These are phyloP conservation scores for Eutrema yunnanense DNA, from an alignment of 345 rosid species.

Conservation along the genomic window DNA sequence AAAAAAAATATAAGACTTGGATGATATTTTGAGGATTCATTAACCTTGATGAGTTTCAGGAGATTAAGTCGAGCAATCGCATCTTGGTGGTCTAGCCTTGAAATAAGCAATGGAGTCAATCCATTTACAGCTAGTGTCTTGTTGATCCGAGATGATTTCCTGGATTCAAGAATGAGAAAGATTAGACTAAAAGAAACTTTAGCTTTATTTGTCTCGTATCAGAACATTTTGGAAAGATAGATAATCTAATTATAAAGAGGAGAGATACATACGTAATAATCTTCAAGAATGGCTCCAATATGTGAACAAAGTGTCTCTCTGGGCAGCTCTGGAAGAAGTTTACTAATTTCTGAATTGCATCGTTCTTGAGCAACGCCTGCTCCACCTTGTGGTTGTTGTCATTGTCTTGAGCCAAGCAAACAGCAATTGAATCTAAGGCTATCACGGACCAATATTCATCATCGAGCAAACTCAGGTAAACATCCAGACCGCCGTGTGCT, in stretches of 20 bases:
- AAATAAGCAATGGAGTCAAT: conserved; percentile 79
- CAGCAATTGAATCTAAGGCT: conserved; percentile 94
- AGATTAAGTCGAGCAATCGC: conserved; percentile 96
- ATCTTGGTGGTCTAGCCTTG: conserved; percentile 92
- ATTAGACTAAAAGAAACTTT: not conserved
- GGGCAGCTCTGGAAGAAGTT: conserved; percentile 93
- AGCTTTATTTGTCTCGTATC: not conserved
- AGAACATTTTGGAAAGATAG: not conserved
- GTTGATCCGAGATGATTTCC: conserved; percentile 91
- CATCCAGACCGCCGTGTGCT: conserved; percentile 96
- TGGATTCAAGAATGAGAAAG: conserved; percentile 32
- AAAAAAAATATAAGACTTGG: not conserved
- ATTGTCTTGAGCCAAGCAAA: conserved; percentile 96
- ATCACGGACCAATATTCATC: conserved; percentile 86
- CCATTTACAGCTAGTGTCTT: conserved; percentile 95
- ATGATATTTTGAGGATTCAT: not conserved
- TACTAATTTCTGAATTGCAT: conserved; percentile 82
- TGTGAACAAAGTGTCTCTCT: conserved; percentile 89
- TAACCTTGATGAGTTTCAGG: conserved; percentile 85
- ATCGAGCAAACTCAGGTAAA: conserved; percentile 84
- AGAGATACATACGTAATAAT: conserved; percentile 68
- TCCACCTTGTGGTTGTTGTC: conserved; percentile 90
- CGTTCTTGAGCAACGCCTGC: conserved; percentile 84
- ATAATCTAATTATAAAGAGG: not conserved
- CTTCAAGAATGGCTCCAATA: conserved; percentile 98